Percentiles rank a stretch among this genome's conserved stretches.
Evolutionary conservation across 768 basidiomycete genomes (phyloP).

Genomic region (Neoboletus brunneissimus): DNA sequence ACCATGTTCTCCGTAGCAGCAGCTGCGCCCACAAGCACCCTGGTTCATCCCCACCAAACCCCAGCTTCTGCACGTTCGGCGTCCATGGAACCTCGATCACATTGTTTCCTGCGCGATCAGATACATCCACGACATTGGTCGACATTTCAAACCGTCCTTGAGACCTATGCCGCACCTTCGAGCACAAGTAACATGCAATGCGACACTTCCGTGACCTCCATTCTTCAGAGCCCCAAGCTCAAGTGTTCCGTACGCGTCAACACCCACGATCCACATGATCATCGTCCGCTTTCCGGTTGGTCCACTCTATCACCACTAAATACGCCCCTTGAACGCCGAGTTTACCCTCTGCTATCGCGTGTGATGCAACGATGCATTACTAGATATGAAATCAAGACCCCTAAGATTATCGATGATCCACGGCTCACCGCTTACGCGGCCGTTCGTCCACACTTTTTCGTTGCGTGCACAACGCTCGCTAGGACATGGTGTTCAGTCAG

Average conservation of each 20-base stretch:
- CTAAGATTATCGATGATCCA: slow-evolving; percentile 24
- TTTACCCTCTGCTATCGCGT: slow-evolving; percentile 13
- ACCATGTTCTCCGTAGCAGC: slow-evolving; percentile 14
- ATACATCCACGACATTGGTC: slow-evolving; percentile 8
- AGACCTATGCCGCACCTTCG: slow-evolving; percentile 7
- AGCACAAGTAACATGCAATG: slow-evolving; percentile 14
- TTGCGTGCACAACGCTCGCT: slow-evolving; percentile 2
- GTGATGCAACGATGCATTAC: slow-evolving; percentile 17
- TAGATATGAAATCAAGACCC: slow-evolving; percentile 30
- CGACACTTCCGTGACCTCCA: slow-evolving; percentile 9
- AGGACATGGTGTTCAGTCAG: slow-evolving; percentile 1
- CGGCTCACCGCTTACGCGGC: slow-evolving; percentile 2
- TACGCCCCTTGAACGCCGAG: slow-evolving; percentile 7
- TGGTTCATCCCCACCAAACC: slow-evolving; percentile 12
- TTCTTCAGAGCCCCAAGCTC: slow-evolving; percentile 10
- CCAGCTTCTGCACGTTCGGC: slow-evolving; percentile 3
- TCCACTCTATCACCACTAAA: slow-evolving; percentile 25
- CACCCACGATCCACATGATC: slow-evolving; percentile 7
- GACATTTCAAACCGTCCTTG: neutral
- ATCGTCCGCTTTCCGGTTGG: neutral
- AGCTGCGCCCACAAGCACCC: slow-evolving; percentile 6
- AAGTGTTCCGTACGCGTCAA: neutral
- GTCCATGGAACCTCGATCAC: slow-evolving; percentile 2
- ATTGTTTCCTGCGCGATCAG: slow-evolving; percentile 14
- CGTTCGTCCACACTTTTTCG: slow-evolving; percentile 13